phyloP scores from a whole-genome alignment of 345 rosid genomes.

The Lepidium africanum region DNA sequence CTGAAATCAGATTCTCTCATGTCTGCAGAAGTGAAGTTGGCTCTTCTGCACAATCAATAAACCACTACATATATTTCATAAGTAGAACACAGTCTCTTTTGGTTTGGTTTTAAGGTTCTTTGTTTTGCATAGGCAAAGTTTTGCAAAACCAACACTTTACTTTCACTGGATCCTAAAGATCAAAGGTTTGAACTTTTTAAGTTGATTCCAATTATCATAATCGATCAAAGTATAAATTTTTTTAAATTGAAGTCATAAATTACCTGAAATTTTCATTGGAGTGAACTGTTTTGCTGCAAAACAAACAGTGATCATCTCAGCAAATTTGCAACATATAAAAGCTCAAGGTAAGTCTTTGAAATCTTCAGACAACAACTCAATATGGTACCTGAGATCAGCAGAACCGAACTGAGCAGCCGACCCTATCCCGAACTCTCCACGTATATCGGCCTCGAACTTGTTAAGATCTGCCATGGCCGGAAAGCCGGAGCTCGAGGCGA shows the following conservation, averaged over 20 bases:
- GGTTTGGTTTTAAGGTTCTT: neutral
- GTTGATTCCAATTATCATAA: neutral
- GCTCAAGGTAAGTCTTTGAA: neutral
- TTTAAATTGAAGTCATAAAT: neutral
- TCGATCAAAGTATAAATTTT: neutral
- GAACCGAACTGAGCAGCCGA: constrained; percentile 91
- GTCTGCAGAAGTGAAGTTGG: constrained; percentile 92
- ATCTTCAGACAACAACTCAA: neutral
- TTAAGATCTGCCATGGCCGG: constrained; percentile 83
- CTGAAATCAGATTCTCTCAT: constrained; percentile 96
- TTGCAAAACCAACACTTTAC: neutral
- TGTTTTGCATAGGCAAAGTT: neutral
- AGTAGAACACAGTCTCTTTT: neutral
- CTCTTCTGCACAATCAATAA: constrained; percentile 57
- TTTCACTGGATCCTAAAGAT: neutral
- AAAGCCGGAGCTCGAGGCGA: constrained; percentile 40
- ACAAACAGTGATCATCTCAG: constrained; percentile 8
- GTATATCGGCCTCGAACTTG: constrained; percentile 70
- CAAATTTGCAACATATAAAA: neutral
- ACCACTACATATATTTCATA: neutral
- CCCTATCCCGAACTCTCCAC: constrained; percentile 89
- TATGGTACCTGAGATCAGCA: constrained; percentile 63
- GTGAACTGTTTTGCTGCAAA: constrained; percentile 75
- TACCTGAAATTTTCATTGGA: constrained; percentile 81
- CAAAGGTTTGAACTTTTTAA: neutral